phyloP scores from a whole-genome alignment of 129 eudicot species.

The Pulicaria dysenterica region DNA sequence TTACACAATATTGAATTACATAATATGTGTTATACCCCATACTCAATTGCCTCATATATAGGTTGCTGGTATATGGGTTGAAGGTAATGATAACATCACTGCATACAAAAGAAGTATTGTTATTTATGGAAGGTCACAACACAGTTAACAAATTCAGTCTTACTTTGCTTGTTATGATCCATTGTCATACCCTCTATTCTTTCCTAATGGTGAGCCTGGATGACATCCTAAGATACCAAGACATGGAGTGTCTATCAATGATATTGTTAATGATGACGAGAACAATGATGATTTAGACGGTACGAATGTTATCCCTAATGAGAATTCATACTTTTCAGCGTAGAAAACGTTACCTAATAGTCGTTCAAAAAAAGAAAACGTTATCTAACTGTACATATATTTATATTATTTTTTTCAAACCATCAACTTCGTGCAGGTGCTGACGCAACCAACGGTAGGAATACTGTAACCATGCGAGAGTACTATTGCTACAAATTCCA shows the following conservation, averaged over 20 bases:
- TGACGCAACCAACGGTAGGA: too few relatives aligned
- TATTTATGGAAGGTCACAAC: neutral
- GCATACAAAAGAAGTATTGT: neutral
- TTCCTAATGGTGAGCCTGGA: neutral
- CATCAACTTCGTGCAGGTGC: too few relatives aligned
- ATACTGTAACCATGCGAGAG: too few relatives aligned
- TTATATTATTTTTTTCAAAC: too few relatives aligned
- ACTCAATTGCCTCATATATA: neutral
- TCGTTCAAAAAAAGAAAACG: too few relatives aligned
- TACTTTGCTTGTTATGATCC: neutral
- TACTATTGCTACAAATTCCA: too few relatives aligned
- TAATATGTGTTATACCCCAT: neutral
- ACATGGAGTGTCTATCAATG: neutral
- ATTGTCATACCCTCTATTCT: neutral
- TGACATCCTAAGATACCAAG: neutral
- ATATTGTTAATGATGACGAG: neutral
- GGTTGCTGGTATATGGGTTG: neutral
- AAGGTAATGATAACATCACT: neutral
- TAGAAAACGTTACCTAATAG: too few relatives aligned
- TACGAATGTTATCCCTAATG: neutral
- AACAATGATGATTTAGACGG: neutral
- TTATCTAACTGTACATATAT: too few relatives aligned
- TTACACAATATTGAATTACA: too few relatives aligned
- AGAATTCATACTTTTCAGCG: too few relatives aligned
- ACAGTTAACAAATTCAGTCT: too few relatives aligned